These are phyloP conservation scores for Mycena alexandri DNA, from an alignment of 768 basidiomycete genomes.

Conservation along the genomic window DNA sequence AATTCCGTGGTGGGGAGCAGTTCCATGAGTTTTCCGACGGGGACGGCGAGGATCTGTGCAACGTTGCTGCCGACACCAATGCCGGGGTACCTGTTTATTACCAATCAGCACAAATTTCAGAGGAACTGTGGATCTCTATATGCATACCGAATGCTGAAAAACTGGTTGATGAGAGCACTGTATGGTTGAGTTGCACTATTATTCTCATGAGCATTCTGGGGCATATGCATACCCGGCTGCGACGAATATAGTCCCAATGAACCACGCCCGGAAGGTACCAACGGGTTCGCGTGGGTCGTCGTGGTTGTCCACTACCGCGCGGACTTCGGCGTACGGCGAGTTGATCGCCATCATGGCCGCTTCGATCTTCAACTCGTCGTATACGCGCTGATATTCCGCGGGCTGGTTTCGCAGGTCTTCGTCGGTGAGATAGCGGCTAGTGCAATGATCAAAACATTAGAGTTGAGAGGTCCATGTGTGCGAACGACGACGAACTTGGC, in stretches of 20 bases:
- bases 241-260: conserved; percentile 45
- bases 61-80: conserved; percentile 46
- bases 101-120: no score
- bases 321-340: conserved; percentile 74
- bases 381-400: conserved; percentile 35
- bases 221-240: conserved; percentile 17
- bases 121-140: no score
- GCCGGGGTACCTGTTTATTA: conserved; percentile 37
- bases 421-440: conserved; percentile 35
- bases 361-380: conserved; percentile 43
- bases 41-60: conserved; percentile 64
- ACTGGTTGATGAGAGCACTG: conserved; percentile 46
- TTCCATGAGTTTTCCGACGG: conserved; percentile 57
- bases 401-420: conserved; percentile 28
- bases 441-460: background rate
- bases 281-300: conserved; percentile 65
- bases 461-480: background rate
- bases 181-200: background rate
- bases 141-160: conserved; percentile 47
- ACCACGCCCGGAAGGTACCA: conserved; percentile 65
- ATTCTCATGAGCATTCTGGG: no score
- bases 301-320: conserved; percentile 68
- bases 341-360: conserved; percentile 49
- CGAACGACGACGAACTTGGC: conserved; percentile 17
- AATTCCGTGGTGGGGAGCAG: conserved; percentile 41